A percentile compares a stretch with the other conserved stretches of the same genome.
These are phyloP conservation scores for Gliomastix tumulicola DNA, from an alignment of 2,329 filamentous ascomycete species.

Conservation along the genomic window DNA sequence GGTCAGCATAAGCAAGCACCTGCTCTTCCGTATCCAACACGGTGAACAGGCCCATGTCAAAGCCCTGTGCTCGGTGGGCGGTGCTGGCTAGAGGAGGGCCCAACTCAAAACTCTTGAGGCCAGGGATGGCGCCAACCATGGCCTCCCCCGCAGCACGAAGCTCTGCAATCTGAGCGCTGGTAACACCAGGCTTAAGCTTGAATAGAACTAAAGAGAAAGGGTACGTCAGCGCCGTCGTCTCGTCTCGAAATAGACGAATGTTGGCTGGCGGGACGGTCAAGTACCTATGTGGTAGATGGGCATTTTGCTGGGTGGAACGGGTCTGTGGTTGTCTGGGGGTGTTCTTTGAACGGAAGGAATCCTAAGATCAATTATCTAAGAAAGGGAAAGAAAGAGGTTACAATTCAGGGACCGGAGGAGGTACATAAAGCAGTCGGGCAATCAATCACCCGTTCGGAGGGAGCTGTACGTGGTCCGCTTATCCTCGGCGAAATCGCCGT, in stretches of 20 bases:
- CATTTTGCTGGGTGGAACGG: too few species aligned
- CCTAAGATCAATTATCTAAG: too few species aligned
- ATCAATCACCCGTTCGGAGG: too few species aligned
- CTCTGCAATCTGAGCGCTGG: constrained; percentile 56
- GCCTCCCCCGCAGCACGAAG: constrained; percentile 61
- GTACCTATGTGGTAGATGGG: constrained; percentile 6
- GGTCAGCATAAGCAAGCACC: constrained; percentile 8
- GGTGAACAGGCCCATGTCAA: constrained; percentile 9
- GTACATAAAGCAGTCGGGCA: too few species aligned
- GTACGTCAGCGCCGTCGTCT: neutral
- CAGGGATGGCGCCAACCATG: constrained; percentile 57
- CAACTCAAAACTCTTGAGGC: constrained; percentile 64
- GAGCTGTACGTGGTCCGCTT: too few species aligned
- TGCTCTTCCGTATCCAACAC: constrained; percentile 10
- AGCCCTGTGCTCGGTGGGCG: constrained; percentile 7
- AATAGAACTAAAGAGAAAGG: constrained; percentile 3
- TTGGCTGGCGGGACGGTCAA: too few species aligned
- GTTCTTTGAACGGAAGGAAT: too few species aligned
- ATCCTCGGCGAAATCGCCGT: too few species aligned
- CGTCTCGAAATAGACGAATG: neutral
- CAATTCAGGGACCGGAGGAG: too few species aligned
- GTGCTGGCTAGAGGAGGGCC: constrained; percentile 18
- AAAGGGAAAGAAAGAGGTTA: too few species aligned
- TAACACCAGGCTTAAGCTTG: constrained; percentile 18
- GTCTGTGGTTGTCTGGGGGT: too few species aligned